Evolutionary conservation across 352 stramenopile genomes (phyloP).

Genomic region (Achlya hypogyna): DNA sequence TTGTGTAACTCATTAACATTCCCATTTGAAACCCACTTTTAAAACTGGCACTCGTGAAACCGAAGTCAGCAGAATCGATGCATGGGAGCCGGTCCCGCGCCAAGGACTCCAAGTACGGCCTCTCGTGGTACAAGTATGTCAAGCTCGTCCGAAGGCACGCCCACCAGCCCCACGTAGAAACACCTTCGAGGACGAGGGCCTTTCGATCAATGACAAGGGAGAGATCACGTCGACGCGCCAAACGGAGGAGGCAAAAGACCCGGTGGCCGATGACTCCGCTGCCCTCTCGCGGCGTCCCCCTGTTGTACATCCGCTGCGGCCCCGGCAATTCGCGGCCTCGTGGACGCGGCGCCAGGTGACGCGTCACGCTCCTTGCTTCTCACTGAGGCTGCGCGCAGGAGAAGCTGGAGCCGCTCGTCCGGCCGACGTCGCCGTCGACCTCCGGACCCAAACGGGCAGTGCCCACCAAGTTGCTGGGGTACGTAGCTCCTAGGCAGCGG

Average conservation of each 20-base stretch:
- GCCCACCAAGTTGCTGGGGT: neutral
- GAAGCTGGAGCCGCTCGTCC: conserved; percentile 6
- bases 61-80: too few relatives aligned
- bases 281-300: neutral
- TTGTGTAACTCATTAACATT: neutral
- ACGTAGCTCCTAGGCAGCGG: neutral
- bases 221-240: neutral
- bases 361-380: neutral
- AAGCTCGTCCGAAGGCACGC: neutral
- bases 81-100: neutral
- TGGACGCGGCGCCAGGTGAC: conserved; percentile 15
- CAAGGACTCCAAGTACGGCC: neutral
- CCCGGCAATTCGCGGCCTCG: neutral
- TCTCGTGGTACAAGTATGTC: neutral
- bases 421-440: neutral
- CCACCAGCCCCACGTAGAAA: neutral
- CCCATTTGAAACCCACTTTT: too few relatives aligned
- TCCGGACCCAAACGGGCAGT: neutral
- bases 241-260: neutral
- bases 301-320: neutral
- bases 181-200: conserved; percentile 12
- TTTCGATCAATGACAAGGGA: neutral
- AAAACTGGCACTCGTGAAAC: neutral
- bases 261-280: too few relatives aligned
- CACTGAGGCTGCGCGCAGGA: neutral